These are phyloP conservation scores for Eutrema yunnanense DNA, from an alignment of 345 rosid genomes.

Conservation along the genomic window DNA sequence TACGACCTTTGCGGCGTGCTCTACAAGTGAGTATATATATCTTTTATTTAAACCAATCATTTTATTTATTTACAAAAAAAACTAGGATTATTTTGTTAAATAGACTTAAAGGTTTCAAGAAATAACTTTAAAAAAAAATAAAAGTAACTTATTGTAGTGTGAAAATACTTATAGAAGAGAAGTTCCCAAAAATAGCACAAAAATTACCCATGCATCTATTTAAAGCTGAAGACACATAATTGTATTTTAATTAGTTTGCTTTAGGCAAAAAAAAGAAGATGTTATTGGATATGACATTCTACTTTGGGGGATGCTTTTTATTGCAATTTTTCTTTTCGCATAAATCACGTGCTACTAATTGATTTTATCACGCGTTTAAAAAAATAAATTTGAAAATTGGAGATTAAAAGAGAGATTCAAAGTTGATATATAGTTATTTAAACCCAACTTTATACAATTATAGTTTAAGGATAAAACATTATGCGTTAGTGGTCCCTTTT, in stretches of 20 bases:
- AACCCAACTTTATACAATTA: constrained; percentile 7
- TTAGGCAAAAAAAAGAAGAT: neutral
- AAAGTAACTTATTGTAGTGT: too few species aligned
- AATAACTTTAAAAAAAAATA: too few species aligned
- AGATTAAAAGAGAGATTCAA: constrained; percentile 8
- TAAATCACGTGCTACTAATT: constrained; percentile 27
- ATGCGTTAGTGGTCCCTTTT: constrained; percentile 21
- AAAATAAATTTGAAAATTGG: constrained; percentile 2
- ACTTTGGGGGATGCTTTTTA: constrained; percentile 19
- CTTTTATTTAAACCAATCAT: neutral
- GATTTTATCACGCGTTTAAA: constrained; percentile 12
- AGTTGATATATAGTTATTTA: neutral
- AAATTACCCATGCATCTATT: neutral
- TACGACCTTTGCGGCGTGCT: constrained; percentile 87
- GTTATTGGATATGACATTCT: constrained; percentile 23
- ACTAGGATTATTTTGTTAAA: too few species aligned
- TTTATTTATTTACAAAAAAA: neutral
- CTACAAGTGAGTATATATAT: constrained; percentile 60
- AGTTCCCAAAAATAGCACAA: too few species aligned
- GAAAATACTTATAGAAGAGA: too few species aligned
- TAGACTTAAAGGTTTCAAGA: too few species aligned
- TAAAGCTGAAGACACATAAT: neutral
- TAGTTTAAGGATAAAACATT: neutral
- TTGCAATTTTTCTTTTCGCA: neutral
- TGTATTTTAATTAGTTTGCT: constrained; percentile 4